Evolutionary conservation across 805 yeast species (phyloP).

Genomic region (Saccharomycopsis schoenii): DNA sequence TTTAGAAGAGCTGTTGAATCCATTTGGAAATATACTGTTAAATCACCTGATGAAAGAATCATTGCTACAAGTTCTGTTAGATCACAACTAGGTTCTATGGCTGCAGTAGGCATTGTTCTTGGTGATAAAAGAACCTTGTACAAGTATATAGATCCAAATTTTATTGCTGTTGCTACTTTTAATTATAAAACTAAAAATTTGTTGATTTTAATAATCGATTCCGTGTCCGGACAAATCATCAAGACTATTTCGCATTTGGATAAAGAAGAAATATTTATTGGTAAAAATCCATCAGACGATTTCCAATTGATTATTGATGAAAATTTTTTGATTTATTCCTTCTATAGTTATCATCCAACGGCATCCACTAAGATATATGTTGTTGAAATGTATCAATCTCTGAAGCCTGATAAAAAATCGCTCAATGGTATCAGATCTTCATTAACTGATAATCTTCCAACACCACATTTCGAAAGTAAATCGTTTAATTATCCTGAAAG

Average conservation of each 20-base stretch:
- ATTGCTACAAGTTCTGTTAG: constrained; percentile 31
- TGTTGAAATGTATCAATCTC: constrained; percentile 70
- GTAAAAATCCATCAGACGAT: constrained; percentile 23
- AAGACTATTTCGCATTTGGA: constrained; percentile 33
- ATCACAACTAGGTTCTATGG: constrained; percentile 34
- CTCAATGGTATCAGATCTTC: neutral
- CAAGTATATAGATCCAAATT: constrained; percentile 72
- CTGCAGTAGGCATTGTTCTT: constrained; percentile 58
- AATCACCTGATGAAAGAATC: constrained; percentile 22
- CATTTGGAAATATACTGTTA: constrained; percentile 3
- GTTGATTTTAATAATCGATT: constrained; percentile 49
- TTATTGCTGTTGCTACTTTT: constrained; percentile 41
- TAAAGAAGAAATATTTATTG: constrained; percentile 32
- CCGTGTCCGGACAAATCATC: constrained; percentile 57
- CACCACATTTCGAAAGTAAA: constrained; percentile 42
- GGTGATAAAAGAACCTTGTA: constrained; percentile 67
- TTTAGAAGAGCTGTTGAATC: neutral
- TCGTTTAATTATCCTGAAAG: constrained; percentile 56
- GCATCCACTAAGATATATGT: constrained; percentile 53
- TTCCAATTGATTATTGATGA: constrained; percentile 62
- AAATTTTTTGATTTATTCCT: constrained; percentile 71
- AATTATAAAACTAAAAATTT: constrained; percentile 27
- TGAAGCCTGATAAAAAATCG: constrained; percentile 37
- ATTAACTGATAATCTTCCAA: constrained; percentile 20
- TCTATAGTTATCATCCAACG: constrained; percentile 39